Evolutionary conservation across 2,329 filamentous ascomycete genomes (phyloP).

Genomic region (Dryadomyces sulphureus): DNA sequence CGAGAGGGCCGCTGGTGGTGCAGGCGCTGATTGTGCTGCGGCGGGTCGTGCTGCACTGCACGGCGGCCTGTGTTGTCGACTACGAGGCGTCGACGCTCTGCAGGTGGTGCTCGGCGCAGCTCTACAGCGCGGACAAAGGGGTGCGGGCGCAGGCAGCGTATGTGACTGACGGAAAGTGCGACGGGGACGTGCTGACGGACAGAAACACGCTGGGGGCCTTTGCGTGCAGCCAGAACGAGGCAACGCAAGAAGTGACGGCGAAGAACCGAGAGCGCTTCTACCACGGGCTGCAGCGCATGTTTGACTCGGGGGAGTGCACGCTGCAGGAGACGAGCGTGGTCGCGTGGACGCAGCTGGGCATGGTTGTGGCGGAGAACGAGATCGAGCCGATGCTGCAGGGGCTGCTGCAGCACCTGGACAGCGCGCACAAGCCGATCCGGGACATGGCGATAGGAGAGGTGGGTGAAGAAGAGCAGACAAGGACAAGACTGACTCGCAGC

Average conservation of each 20-base stretch:
- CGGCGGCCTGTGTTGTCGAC: conserved; percentile 3
- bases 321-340: conserved; percentile 8
- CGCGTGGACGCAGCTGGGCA: conserved; percentile 9
- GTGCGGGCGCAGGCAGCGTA: conserved; percentile 10
- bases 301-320: conserved; percentile 3
- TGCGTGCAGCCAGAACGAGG: conserved; percentile 1
- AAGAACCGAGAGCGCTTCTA: conserved; percentile 8
- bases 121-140: conserved; percentile 7
- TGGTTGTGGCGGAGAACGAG: conserved; percentile 8
- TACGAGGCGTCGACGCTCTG: conserved; percentile 8
- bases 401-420: conserved; percentile 7
- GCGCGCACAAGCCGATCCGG: conserved; percentile 5
- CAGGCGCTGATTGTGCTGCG: conserved; percentile 5
- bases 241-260: neutral
- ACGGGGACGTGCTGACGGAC: neutral
- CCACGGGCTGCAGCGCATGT: conserved; percentile 5
- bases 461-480: too few species aligned
- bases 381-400: conserved; percentile 9
- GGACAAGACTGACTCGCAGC: conserved; percentile 17
- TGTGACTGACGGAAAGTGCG: neutral
- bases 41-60: conserved; percentile 7
- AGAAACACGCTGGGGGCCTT: conserved; percentile 8
- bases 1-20: conserved; percentile 5
- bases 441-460: conserved; percentile 8
- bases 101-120: conserved; percentile 6